Base-by-base conservation (phyloP, 176 grass and related monocot genomes). In the Eleusine coracana region DNA sequence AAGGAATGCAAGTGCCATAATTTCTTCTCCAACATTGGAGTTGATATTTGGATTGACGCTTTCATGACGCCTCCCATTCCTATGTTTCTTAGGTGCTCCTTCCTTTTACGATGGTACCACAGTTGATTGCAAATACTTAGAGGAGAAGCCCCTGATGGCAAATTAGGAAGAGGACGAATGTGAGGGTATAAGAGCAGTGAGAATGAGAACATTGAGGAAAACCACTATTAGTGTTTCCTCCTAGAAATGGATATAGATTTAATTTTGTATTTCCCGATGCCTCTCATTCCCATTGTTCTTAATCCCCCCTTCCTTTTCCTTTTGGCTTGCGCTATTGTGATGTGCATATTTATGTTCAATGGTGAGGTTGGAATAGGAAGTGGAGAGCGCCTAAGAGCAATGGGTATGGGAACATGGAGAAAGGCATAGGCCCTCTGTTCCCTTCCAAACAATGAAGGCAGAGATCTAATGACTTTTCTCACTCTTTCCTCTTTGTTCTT, bases 61-160 rank as follows among this genome's bases (percentile, higher is more conserved):
- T 81, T 81, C 71, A 71, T 39, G 73, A 65, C 83, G 86, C 73
- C 79, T 87, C 66, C 28, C 73, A 64, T 76, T 81, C 85, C 71
- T 81, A 81, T 27, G 2, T 29, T 80, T 66, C 59, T 80, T 79
- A 9, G n/a, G 42, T 50, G 20, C 44, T 54, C 72, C 21, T 77
- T 82, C 66, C 42, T 70, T 66, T 87, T 76, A n/a, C 37, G 64
- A 56, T 39, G 18, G 25, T 50, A 1, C 0, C 72, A 40, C 36
- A 39, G n/a, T 61, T 46, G 31, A 37, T 66, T 36, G 17, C 27
- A 36, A 66, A 66, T 37, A 66, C 5, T 66, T 37, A 17, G 28
- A 66, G 14, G 63, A 66, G 11, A 5, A 36, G 25, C 4, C 20
- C 25, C 0, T 21, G 27, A 20, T 51, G 7, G 12, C 49, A 25